Conservation (phyloP, 1,284 basidiomycete species). For the Ceratobasidium sp. region DNA sequence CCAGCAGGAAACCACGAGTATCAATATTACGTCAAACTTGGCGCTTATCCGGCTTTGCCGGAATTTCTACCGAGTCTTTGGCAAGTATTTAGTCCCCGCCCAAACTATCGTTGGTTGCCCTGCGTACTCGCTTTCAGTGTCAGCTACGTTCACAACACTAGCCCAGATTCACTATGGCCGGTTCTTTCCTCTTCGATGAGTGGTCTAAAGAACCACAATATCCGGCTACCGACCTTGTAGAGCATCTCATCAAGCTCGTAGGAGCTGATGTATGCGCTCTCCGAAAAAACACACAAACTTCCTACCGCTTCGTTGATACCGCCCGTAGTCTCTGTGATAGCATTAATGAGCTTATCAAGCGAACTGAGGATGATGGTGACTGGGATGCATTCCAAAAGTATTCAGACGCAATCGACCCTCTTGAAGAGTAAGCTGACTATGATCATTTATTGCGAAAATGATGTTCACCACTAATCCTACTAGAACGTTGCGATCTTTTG, state of each 20-base stretch:
- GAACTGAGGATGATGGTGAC: background rate
- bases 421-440: constrained; percentile 27
- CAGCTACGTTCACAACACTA: background rate
- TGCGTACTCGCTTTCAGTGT: too few species aligned
- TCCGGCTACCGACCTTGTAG: constrained; percentile 11
- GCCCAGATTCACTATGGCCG: background rate
- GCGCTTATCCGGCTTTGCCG: background rate
- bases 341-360: constrained; percentile 27
- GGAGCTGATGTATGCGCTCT: constrained; percentile 29
- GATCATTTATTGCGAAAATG: background rate
- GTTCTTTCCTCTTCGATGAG: background rate
- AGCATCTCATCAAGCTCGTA: constrained; percentile 14
- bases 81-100: too few species aligned
- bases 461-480: background rate
- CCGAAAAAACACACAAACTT: constrained; percentile 26
- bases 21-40: background rate
- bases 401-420: constrained; percentile 30
- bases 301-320: constrained; percentile 24
- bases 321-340: constrained; percentile 7
- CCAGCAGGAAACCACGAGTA: constrained; percentile 2
- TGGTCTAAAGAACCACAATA: background rate
- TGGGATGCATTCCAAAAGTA: constrained; percentile 16
- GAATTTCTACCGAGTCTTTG: too few species aligned
- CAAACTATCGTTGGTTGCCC: too few species aligned
- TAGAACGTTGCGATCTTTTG: background rate